phyloP scores from a whole-genome alignment of 257 asterid species.

The Solanum corneliomulleri region DNA sequence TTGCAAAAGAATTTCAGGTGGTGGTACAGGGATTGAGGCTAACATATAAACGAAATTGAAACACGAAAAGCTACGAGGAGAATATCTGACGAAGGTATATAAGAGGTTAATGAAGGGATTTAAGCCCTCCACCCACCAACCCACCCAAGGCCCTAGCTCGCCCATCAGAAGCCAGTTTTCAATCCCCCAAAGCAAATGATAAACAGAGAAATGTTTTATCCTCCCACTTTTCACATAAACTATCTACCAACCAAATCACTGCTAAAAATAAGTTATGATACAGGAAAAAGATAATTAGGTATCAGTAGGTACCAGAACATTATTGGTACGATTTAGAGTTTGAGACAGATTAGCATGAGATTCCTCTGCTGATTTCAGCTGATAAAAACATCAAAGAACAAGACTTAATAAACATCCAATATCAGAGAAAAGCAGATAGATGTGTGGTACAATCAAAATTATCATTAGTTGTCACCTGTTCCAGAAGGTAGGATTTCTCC shows the following conservation, averaged over 20 bases:
- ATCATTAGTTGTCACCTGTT: slow-evolving; percentile 43
- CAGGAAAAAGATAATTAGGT: not conserved
- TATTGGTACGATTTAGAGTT: slow-evolving; percentile 18
- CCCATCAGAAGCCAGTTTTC: not conserved
- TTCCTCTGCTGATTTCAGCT: slow-evolving; percentile 65
- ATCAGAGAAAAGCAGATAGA: not conserved
- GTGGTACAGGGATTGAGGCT: not conserved
- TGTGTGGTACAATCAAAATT: not conserved
- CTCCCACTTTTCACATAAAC: not conserved
- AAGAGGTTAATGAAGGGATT: not conserved
- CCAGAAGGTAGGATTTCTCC: slow-evolving; percentile 42
- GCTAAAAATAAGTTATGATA: not conserved
- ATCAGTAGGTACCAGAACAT: slow-evolving; percentile 24
- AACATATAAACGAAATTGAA: not conserved
- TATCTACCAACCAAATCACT: not conserved
- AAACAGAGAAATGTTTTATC: not conserved
- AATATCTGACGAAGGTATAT: not conserved
- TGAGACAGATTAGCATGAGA: slow-evolving; percentile 27
- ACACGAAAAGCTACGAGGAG: not conserved
- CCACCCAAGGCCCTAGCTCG: not conserved
- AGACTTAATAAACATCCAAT: not conserved
- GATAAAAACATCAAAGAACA: slow-evolving; percentile 10
- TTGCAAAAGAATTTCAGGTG: not conserved
- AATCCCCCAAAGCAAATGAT: not conserved
- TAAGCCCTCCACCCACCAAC: not conserved